A percentile compares a stretch with the other conserved stretches of the same genome.
Conservation (phyloP, 2,329 filamentous ascomycete genomes). For the Pseudogymnoascus sp. region DNA sequence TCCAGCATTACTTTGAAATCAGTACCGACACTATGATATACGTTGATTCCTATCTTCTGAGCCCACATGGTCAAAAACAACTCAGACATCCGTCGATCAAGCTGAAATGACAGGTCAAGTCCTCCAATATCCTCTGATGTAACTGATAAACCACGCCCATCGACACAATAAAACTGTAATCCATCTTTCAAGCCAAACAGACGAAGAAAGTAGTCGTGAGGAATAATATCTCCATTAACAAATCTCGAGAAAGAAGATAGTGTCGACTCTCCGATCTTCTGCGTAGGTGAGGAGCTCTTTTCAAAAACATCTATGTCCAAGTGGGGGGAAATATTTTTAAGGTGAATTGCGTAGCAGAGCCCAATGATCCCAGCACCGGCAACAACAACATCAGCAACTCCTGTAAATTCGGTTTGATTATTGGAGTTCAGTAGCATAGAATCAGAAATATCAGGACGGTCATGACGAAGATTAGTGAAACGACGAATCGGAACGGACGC, state of each 20-base stretch:
- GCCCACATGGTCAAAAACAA: constrained; percentile 24
- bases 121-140: constrained; percentile 11
- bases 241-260: constrained; percentile 18
- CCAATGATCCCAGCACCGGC: neutral
- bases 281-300: constrained; percentile 17
- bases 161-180: constrained; percentile 23
- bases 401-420: neutral
- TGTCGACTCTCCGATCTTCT: constrained; percentile 26
- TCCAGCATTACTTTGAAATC: constrained; percentile 14
- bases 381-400: constrained; percentile 14
- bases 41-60: constrained; percentile 22
- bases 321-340: neutral
- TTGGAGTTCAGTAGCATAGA: neutral
- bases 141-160: neutral
- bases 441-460: neutral
- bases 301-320: neutral
- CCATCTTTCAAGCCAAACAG: constrained; percentile 26
- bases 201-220: constrained; percentile 16
- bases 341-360: neutral
- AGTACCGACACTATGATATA: constrained; percentile 22
- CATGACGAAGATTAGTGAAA: neutral
- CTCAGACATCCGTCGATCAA: constrained; percentile 25
- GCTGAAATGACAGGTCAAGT: constrained; percentile 19
- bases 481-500: neutral
- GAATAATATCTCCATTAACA: constrained; percentile 19